These are phyloP conservation scores for Rhizoclosmatium sp. DNA, from an alignment of 192 early-diverging fungal genomes.

Conservation along the genomic window DNA sequence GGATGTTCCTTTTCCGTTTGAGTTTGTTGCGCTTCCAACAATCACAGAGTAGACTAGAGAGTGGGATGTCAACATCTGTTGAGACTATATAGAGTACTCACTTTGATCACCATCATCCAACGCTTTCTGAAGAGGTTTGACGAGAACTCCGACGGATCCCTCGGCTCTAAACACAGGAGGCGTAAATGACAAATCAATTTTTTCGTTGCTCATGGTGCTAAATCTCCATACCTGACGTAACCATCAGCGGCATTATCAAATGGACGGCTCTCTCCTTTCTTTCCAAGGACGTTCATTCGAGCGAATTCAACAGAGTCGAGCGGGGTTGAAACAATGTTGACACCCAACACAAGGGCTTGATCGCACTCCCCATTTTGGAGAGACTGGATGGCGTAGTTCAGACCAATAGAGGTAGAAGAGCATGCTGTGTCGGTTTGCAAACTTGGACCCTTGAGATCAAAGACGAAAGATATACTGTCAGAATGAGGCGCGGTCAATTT, in stretches of 20 bases:
- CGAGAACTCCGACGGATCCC: slow-evolving; percentile 42
- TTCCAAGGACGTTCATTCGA: slow-evolving; percentile 41
- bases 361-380: slow-evolving; percentile 42
- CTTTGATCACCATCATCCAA: slow-evolving; percentile 39
- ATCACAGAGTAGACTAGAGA: slow-evolving; percentile 40
- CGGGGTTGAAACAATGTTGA: slow-evolving; percentile 27
- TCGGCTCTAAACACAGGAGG: slow-evolving; percentile 27
- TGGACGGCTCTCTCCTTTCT: slow-evolving; percentile 40
- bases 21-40: slow-evolving; percentile 39
- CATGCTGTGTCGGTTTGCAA: slow-evolving; percentile 48
- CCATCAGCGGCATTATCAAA: slow-evolving; percentile 51
- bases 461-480: slow-evolving; percentile 43
- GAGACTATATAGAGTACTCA: too few relatives aligned
- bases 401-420: slow-evolving; percentile 42
- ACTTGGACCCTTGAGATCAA: slow-evolving; percentile 42
- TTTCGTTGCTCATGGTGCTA: too few relatives aligned
- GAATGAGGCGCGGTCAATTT: slow-evolving; percentile 26
- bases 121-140: slow-evolving; percentile 47
- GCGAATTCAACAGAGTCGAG: slow-evolving; percentile 30
- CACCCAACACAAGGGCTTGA: slow-evolving; percentile 46
- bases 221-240: slow-evolving; percentile 24
- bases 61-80: too few relatives aligned
- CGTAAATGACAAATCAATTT: too few relatives aligned
- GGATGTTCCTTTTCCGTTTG: slow-evolving; percentile 44
- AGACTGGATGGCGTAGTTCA: slow-evolving; percentile 43